These are phyloP conservation scores for Lactifluus rugatus DNA, from an alignment of 768 basidiomycete genomes.

Conservation along the genomic window DNA sequence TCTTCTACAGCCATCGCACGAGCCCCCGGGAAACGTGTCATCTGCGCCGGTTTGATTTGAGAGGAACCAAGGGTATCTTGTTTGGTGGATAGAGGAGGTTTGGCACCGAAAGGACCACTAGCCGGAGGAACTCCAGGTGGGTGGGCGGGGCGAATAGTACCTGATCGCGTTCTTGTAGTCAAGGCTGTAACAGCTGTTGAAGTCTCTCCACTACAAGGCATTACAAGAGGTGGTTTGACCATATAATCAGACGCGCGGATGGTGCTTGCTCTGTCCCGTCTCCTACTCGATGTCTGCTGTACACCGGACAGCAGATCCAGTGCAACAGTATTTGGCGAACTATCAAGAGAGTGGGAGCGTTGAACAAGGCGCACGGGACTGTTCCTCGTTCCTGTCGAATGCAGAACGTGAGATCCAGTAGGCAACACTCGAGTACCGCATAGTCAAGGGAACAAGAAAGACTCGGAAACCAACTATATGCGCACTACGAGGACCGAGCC, in stretches of 20 bases:
- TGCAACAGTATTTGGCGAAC: background rate
- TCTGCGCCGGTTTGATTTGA: background rate
- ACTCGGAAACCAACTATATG: background rate
- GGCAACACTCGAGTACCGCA: background rate
- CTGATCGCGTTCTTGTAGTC: slow-evolving; percentile 20
- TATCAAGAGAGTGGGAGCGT: slow-evolving; percentile 15
- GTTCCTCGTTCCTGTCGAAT: background rate
- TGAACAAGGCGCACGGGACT: background rate
- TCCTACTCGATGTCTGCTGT: background rate
- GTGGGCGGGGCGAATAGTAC: slow-evolving; percentile 18
- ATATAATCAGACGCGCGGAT: slow-evolving; percentile 19
- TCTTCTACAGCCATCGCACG: background rate
- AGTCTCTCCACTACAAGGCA: background rate
- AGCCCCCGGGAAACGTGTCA: background rate
- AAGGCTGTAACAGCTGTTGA: background rate
- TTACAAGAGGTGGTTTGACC: background rate
- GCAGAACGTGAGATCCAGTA: background rate
- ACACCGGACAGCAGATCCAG: background rate
- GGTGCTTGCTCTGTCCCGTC: slow-evolving; percentile 18
- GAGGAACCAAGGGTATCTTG: slow-evolving; percentile 1
- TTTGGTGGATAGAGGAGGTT: slow-evolving; percentile 20
- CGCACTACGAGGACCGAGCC: background rate
- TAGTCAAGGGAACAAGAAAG: background rate
- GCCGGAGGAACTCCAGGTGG: slow-evolving; percentile 6
- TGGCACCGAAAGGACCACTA: background rate